Evolutionary conservation across 2,329 filamentous ascomycete species (phyloP), one percentile per base, ranked within the genome.

Genomic region (Xylaria sp.): DNA sequence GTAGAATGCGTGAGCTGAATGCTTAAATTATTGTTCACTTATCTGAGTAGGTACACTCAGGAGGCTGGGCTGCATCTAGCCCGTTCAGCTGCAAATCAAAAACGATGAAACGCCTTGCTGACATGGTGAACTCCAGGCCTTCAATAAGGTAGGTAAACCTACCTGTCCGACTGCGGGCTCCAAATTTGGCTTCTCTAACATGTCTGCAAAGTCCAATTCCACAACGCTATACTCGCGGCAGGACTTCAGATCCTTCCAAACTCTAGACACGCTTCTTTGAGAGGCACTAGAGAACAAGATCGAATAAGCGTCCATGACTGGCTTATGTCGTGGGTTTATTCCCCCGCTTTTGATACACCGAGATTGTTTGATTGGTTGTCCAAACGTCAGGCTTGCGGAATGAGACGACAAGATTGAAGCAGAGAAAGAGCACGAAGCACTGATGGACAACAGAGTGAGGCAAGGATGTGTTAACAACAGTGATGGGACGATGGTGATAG

Each of bases 241-340:
- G 20, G 73, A 70, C 59, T 72, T 73, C 20, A 82, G 71, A 62
- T 82, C 79, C 56, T 76, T 76, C 63, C 80, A 80, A 47, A 82
- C 77, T 48, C 72, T 76, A 41, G 79, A 81, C 21, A 74, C 71
- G 50, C 67, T 69, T 59, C 76, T 74, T 45, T 68, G 70, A 17
- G 74, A 68, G 24, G 74, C 67, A 64, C 76, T 80, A 60, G 74
- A 76, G 64, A 70, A 76, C 37, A 74, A 80, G 63, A 81, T 74
- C 22, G 76, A 76, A 70, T 80, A 78, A 76, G 78, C 76, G 70
- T 82, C 79, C 79, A 82, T 81, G n/a, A 40, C 44, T 59, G 47
- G 13, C 17, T 19, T 22, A 22, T 21, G n/a, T 2, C 45, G 39
- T 20, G 9, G 8, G 4, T 26, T 20, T 24, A 26, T 41, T 13